phyloP scores from a whole-genome alignment of 2,329 filamentous ascomycete species.

The Alternaria postmessia region DNA sequence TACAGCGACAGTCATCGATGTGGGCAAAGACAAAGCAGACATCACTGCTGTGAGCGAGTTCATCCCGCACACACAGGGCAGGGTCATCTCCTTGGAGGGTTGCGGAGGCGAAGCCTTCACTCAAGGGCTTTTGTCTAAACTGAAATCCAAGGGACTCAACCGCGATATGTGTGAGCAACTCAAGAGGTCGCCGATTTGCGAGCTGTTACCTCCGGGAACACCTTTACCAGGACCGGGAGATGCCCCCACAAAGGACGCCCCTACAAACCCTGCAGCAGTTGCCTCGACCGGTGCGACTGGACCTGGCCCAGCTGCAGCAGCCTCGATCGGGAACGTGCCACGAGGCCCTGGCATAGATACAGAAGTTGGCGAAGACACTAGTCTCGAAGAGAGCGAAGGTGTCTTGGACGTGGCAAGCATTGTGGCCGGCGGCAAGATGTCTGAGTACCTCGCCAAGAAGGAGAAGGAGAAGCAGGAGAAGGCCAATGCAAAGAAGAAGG shows the following conservation, averaged over 20 bases:
- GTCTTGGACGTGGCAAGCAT: conserved; percentile 86
- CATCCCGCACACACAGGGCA: conserved; percentile 72
- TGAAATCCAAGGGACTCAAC: conserved; percentile 66
- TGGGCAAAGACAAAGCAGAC: conserved; percentile 91
- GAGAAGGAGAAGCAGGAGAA: conserved; percentile 80
- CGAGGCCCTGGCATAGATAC: conserved; percentile 64
- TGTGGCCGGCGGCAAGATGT: conserved; percentile 80
- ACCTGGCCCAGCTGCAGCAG: conserved; percentile 54
- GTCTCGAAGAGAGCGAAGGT: conserved; percentile 69
- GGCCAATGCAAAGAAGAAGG: conserved; percentile 65
- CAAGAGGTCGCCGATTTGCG: conserved; percentile 69
- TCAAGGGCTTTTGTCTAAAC: conserved; percentile 70
- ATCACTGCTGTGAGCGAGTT: conserved; percentile 90
- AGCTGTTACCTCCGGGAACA: conserved; percentile 64
- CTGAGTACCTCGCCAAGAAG: conserved; percentile 82
- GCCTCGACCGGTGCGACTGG: conserved; percentile 63
- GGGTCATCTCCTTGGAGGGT: conserved; percentile 67
- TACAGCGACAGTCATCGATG: conserved; percentile 86
- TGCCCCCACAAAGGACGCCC: conserved; percentile 46
- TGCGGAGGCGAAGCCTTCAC: conserved; percentile 93
- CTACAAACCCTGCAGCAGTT: conserved; percentile 63
- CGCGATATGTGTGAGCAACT: conserved; percentile 71
- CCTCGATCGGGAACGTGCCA: conserved; percentile 56
- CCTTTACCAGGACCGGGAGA: conserved; percentile 62
- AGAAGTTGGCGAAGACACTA: conserved; percentile 61